Base-by-base conservation (phyloP, 2,329 filamentous ascomycete genomes). In the Phialophora tarda region DNA sequence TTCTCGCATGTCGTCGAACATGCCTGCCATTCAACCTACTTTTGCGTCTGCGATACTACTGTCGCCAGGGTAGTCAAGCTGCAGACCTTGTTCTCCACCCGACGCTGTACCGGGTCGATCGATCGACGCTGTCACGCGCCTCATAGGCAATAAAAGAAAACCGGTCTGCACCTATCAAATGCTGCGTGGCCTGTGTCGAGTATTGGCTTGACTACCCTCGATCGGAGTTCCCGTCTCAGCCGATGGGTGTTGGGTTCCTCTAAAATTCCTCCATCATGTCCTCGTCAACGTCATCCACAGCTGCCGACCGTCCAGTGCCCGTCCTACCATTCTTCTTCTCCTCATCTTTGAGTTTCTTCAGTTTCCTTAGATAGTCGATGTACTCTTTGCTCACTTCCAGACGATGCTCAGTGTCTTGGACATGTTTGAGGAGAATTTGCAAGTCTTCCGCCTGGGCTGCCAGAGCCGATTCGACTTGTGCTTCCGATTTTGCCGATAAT, bases 341-440 rank as follows among this genome's bases (percentile, higher is more conserved):
- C 4, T 72, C 66, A 32, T 73, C 73, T 53, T 66, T 65, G 6
- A 66, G 79, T 71, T 78, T 82, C 62, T 82, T 80, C 66, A 78
- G 70, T 67, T 80, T 85, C 72, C 82, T 83, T 59, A 83, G 66
- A 59, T 80, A 80, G 51, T 87, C 84, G 34, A 88, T 78, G 71
- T 85, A 87, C 73, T 89, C 87, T 71, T 83, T 85, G 63, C 81
- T 85, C 50, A 89, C 74, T 50, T 83, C 84, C 58, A 89, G 73
- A 21, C 82, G 83, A 61, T 82, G 80, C 68, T 88, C 86, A 17
- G 82, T 83, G 65, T 84, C 81, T 69, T 81, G 81, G 53, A 88
- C 79, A 70, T 83, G 82, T 24, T 80, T 77, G 23, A 83, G 80
- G 5, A 89, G 79, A 8, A 73, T 71, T 59, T 83, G 79, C 1